These are phyloP conservation scores for Aspergillus asperescens DNA, from an alignment of 495 filamentous ascomycete genomes.

Conservation along the genomic window DNA sequence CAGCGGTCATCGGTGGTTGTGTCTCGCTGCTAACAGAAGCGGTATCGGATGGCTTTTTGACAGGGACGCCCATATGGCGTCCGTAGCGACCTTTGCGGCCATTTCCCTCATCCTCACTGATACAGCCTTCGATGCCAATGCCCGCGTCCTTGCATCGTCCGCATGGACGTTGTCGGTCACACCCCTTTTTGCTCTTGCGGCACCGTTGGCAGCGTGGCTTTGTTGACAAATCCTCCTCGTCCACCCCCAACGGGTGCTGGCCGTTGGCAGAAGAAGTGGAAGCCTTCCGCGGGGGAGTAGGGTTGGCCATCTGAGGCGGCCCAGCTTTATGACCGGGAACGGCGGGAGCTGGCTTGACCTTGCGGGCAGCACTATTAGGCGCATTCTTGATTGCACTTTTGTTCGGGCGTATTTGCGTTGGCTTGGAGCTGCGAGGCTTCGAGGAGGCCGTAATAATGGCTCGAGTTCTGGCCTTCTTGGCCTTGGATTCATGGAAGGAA, in stretches of 20 bases:
- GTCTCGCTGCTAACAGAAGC: constrained; percentile 24
- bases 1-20: constrained; percentile 29
- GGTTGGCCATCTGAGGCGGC: constrained; percentile 56
- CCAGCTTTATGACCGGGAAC: constrained; percentile 44
- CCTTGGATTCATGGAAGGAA: constrained; percentile 37
- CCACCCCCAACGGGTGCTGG: constrained; percentile 66
- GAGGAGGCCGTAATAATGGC: constrained; percentile 23
- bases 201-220: constrained; percentile 98
- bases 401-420: constrained; percentile 33
- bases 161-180: constrained; percentile 92
- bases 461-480: constrained; percentile 44
- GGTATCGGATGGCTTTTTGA: constrained; percentile 59
- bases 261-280: constrained; percentile 62
- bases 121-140: constrained; percentile 81
- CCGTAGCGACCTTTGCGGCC: constrained; percentile 95
- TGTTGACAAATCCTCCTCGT: constrained; percentile 84
- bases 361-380: constrained; percentile 38
- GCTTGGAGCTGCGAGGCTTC: constrained; percentile 36
- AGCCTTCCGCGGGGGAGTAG: constrained; percentile 70
- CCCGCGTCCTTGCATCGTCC: constrained; percentile 94
- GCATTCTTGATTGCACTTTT: constrained; percentile 44
- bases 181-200: constrained; percentile 98
- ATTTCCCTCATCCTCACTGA: constrained; percentile 96
- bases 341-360: constrained; percentile 51
- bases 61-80: constrained; percentile 90